A percentile compares a stretch with the other conserved stretches of the same genome.
Evolutionary conservation across 257 asterid genomes (phyloP).

Genomic region (Lavandula angustifolia): DNA sequence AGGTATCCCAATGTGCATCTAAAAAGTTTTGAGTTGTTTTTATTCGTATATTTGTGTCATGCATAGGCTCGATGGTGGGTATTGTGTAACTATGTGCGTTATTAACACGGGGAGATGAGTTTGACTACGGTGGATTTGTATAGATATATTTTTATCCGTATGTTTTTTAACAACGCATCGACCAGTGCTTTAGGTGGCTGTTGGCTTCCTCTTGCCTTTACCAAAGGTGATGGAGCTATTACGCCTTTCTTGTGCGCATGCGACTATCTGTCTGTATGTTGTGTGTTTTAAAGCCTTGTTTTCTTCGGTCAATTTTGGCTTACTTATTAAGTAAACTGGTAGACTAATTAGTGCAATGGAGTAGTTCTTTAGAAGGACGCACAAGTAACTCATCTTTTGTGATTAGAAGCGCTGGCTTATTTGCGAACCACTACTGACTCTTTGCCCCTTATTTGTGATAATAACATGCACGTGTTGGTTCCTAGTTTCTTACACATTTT

Average conservation of each 20-base stretch:
- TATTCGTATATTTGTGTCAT: too few relatives aligned
- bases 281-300: neutral
- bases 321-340: conserved; percentile 3
- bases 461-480: conserved; percentile 21
- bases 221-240: conserved; percentile 16
- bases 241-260: neutral
- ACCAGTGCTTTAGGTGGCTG: neutral
- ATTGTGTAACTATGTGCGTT: too few relatives aligned
- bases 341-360: conserved; percentile 9
- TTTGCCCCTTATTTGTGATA: conserved; percentile 14
- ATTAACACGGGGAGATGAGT: too few relatives aligned
- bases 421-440: too few relatives aligned
- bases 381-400: conserved; percentile 1
- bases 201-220: conserved; percentile 2
- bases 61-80: too few relatives aligned
- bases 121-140: too few relatives aligned
- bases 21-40: too few relatives aligned
- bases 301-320: neutral
- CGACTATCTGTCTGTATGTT: neutral
- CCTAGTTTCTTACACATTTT: conserved; percentile 34
- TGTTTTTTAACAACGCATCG: neutral
- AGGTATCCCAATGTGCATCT: too few relatives aligned
- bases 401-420: too few relatives aligned
- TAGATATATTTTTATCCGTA: neutral
- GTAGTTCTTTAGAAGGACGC: conserved; percentile 19